Evolutionary conservation across 2,329 filamentous ascomycete genomes (phyloP).

Genomic region (Coleophoma crateriformis): DNA sequence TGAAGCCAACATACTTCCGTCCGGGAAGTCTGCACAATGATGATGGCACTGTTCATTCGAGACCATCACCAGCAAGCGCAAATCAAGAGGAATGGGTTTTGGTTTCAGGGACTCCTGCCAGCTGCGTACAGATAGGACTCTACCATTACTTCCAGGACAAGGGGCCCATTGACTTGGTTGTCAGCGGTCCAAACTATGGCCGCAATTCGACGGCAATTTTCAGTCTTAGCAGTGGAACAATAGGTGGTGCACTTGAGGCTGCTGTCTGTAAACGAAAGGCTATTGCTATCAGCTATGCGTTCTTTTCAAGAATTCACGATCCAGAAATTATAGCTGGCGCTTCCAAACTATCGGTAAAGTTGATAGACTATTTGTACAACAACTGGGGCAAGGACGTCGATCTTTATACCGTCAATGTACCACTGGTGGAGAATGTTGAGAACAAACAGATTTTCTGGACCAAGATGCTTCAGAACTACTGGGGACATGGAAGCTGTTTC

Average conservation of each 20-base stretch:
- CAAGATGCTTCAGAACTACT: conserved; percentile 84
- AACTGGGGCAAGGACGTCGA: conserved; percentile 74
- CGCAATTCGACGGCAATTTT: conserved; percentile 79
- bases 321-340: conserved; percentile 74
- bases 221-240: conserved; percentile 69
- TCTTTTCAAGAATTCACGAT: conserved; percentile 81
- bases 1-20: conserved; percentile 81
- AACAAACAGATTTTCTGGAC: conserved; percentile 74
- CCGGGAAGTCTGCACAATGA: conserved; percentile 54
- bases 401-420: conserved; percentile 89
- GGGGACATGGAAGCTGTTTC: conserved; percentile 81
- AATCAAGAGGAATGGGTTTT: conserved; percentile 74
- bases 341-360: conserved; percentile 64
- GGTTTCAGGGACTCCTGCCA: conserved; percentile 75
- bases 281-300: conserved; percentile 86
- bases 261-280: conserved; percentile 64
- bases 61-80: conserved; percentile 43
- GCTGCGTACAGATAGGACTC: conserved; percentile 75
- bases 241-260: conserved; percentile 73
- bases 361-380: conserved; percentile 72
- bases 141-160: conserved; percentile 72
- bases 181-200: conserved; percentile 79
- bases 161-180: conserved; percentile 68
- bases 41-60: conserved; percentile 61
- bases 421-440: conserved; percentile 72